phyloP scores from a whole-genome alignment of 805 yeast species.

The Kregervanrija delftensis region DNA sequence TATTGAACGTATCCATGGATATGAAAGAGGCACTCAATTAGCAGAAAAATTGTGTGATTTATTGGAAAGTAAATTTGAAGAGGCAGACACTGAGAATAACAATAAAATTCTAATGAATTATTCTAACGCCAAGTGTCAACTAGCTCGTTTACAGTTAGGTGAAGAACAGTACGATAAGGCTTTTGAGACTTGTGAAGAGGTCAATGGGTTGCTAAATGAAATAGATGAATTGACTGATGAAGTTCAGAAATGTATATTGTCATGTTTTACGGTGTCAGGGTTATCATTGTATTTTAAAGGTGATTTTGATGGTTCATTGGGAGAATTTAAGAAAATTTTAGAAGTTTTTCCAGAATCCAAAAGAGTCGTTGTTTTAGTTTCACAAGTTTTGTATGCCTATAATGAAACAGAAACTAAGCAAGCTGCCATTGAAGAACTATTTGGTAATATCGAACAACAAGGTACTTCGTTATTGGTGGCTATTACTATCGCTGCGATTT shows the following conservation, averaged over 20 bases:
- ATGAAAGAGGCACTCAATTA: constrained; percentile 42
- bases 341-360: constrained; percentile 49
- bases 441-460: constrained; percentile 50
- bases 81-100: constrained; percentile 5
- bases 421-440: constrained; percentile 80
- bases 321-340: constrained; percentile 60
- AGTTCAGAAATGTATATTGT: constrained; percentile 33
- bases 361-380: constrained; percentile 62
- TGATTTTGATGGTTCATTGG: constrained; percentile 59
- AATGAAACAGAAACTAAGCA: constrained; percentile 71
- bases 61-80: constrained; percentile 24
- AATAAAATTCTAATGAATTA: constrained; percentile 37
- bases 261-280: constrained; percentile 68
- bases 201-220: constrained; percentile 42
- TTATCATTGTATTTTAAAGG: constrained; percentile 57
- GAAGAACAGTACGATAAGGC: constrained; percentile 48
- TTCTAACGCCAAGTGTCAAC: constrained; percentile 57
- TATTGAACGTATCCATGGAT: constrained; percentile 67
- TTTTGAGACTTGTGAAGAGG: constrained; percentile 51
- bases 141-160: constrained; percentile 69
- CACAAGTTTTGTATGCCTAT: constrained; percentile 73
- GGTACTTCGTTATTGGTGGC: constrained; percentile 67
- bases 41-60: constrained; percentile 40
- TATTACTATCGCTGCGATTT: constrained; percentile 72
- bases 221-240: constrained; percentile 29